Evolutionary conservation across 495 filamentous ascomycete genomes (phyloP).

Genomic region (Parmelia sp.): DNA sequence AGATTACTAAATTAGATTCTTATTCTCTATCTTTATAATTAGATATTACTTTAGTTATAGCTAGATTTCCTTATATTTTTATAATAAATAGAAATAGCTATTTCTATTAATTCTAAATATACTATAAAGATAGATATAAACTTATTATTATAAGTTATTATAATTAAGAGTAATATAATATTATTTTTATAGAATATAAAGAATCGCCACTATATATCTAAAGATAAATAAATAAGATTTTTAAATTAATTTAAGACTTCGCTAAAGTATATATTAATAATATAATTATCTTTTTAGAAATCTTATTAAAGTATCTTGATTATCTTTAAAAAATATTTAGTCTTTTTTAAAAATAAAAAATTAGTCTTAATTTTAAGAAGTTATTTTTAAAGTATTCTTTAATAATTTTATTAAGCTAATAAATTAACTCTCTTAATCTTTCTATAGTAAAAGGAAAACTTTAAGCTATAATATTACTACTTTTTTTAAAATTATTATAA

Average conservation of each 20-base stretch:
- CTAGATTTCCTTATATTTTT: background rate
- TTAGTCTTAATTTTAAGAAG: conserved; percentile 1
- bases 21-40: background rate
- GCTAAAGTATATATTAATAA: background rate
- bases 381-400: background rate
- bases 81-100: background rate
- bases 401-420: background rate
- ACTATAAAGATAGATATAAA: background rate
- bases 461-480: background rate
- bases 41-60: background rate
- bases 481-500: background rate
- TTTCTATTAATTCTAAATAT: background rate
- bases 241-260: background rate
- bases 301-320: background rate
- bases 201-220: background rate
- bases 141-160: background rate
- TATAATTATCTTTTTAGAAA: background rate
- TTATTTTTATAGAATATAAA: background rate
- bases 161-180: background rate
- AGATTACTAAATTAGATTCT: background rate
- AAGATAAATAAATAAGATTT: background rate
- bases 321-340: background rate
- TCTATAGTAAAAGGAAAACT: background rate
- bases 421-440: background rate
- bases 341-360: background rate